phyloP scores from a whole-genome alignment of 1,284 basidiomycete species.

The Sanghuangporus baumii region DNA sequence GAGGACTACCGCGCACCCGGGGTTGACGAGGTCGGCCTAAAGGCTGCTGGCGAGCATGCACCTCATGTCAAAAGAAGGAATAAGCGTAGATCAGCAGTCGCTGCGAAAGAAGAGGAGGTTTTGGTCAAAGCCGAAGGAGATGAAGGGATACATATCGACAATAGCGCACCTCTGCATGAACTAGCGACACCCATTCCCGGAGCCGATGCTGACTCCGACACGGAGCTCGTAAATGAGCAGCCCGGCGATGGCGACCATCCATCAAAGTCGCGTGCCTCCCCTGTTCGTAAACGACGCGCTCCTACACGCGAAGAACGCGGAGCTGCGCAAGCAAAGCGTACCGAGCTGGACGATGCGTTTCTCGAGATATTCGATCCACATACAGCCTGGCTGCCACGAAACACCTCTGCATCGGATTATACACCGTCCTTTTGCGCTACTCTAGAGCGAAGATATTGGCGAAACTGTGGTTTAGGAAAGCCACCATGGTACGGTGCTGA shows the following conservation, averaged over 20 bases:
- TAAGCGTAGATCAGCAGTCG: constrained; percentile 22
- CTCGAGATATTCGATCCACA: constrained; percentile 65
- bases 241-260: constrained; percentile 30
- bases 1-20: constrained; percentile 65
- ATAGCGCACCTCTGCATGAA: background rate
- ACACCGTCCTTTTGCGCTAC: constrained; percentile 81
- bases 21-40: constrained; percentile 57
- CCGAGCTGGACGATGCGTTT: constrained; percentile 56
- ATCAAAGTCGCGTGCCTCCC: constrained; percentile 26
- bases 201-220: constrained; percentile 11
- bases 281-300: constrained; percentile 37
- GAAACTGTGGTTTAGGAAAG: constrained; percentile 82
- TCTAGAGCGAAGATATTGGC: constrained; percentile 91
- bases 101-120: constrained; percentile 23
- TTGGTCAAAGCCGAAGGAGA: constrained; percentile 23
- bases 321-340: constrained; percentile 47
- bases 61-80: constrained; percentile 23
- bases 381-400: constrained; percentile 72
- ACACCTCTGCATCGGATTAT: constrained; percentile 69
- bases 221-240: constrained; percentile 31
- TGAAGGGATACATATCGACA: constrained; percentile 24
- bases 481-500: constrained; percentile 97
- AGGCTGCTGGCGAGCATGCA: constrained; percentile 35
- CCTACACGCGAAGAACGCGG: constrained; percentile 47
- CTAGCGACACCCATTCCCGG: constrained; percentile 11